Base-by-base conservation (phyloP, 2,329 filamentous ascomycete species). In the Trichoderma hamatum region DNA sequence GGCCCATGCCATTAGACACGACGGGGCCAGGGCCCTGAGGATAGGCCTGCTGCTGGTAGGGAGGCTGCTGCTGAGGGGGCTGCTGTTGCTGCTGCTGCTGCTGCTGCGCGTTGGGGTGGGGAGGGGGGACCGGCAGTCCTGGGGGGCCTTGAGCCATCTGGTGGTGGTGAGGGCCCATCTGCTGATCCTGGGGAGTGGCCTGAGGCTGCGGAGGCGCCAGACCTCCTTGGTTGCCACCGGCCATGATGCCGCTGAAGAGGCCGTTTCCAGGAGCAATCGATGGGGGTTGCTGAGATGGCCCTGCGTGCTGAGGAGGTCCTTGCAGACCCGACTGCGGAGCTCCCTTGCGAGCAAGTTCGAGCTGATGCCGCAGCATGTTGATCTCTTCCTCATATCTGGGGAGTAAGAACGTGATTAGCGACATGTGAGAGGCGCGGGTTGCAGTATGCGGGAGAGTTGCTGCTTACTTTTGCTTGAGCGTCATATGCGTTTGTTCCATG, bases 161-260 rank as follows among this genome's bases (percentile, higher is more conserved):
- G 69, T 83, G 80, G 72, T 82, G 80, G 72, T 82, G 80, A 73
- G 81, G 81, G 65, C 80, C 81, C 77, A 82, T 79, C 73, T 86
- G 86, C 77, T 90, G 88, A 75, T 90, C 86, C 80, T 90, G 89
- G 71, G 86, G 86, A 74, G 93, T 94, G 75, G 97, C 77, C 69
- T 80, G 89, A 51, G 89, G 89, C 75, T 88, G 87, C 72, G 94
- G 94, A 74, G 97, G 90, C 70, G 92, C 93, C 72, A 93, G 92
- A 71, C 92, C 93, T 75, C 90, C 92, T 82, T 95, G 93, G 75
- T 90, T 92, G 71, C 87, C 89, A 72, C 95, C 95, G 68, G 94
- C 89, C 93, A 99, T 98, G 78, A 98, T 97, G 68, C 93, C 94
- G 74, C 93, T 94, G 78, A 99, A 98, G 51, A 98, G 86, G 76